Conservation (phyloP, 208 protist genomes). For the Leishmania mexicana region DNA sequence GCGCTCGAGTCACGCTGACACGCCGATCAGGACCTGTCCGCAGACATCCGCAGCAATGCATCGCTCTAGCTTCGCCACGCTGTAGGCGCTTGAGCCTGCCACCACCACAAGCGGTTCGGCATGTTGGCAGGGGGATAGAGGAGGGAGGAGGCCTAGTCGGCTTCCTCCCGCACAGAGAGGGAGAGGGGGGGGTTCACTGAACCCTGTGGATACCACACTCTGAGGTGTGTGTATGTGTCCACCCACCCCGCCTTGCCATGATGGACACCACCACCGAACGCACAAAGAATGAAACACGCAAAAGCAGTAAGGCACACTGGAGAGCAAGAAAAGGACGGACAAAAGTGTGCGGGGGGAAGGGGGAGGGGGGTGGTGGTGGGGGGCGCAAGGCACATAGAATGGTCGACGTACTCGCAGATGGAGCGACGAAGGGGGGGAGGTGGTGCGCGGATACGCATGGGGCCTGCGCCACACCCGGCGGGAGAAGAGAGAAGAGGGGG, state of each 20-base stretch:
- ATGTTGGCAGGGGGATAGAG: no score
- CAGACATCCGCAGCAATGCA: not conserved
- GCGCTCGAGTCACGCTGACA: no score
- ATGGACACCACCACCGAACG: not conserved
- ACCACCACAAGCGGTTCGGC: not conserved
- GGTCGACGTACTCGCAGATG: not conserved
- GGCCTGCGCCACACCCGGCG: not conserved
- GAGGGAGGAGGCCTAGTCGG: not conserved
- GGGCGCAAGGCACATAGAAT: conserved; percentile 10
- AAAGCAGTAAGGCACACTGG: no score
- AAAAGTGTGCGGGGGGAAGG: not conserved
- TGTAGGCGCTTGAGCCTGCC: not conserved
- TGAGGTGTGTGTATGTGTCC: not conserved
- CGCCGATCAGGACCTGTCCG: not conserved
- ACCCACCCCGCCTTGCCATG: no score
- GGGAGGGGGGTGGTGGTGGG: not conserved
- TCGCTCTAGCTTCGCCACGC: not conserved
- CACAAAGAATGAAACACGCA: no score
- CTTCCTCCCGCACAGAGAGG: not conserved
- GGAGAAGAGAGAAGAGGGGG: not conserved
- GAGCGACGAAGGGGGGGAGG: not conserved
- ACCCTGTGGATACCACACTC: not conserved
- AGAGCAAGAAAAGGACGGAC: not conserved
- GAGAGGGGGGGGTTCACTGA: not conserved
- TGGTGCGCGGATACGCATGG: no score